Evolutionary conservation across 768 basidiomycete genomes (phyloP).

Genomic region (Boletus eberwhitei): DNA sequence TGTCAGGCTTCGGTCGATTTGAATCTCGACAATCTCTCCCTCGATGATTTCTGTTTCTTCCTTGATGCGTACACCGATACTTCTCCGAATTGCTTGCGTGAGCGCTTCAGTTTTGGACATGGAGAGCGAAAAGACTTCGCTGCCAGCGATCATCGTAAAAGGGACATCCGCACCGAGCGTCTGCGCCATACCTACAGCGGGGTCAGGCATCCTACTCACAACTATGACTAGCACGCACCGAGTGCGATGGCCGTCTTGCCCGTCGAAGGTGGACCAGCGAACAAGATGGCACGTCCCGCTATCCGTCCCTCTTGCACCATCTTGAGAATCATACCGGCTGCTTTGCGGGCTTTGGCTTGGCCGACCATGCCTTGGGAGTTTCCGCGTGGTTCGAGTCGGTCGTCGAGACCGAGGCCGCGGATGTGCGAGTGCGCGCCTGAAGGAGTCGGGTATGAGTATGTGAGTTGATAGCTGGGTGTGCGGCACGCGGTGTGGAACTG

Average conservation of each 20-base stretch:
- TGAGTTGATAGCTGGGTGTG: no score
- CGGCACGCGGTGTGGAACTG: slow-evolving; percentile 3
- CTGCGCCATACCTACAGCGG: slow-evolving; percentile 83
- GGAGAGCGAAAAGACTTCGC: slow-evolving; percentile 96
- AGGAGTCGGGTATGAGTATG: background rate
- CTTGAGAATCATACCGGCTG: slow-evolving; percentile 94
- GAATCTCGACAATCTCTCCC: slow-evolving; percentile 98
- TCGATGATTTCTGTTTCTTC: slow-evolving; percentile 98
- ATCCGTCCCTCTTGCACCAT: slow-evolving; percentile 98
- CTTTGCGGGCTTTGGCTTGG: slow-evolving; percentile 92
- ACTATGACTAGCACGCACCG: slow-evolving; percentile 46
- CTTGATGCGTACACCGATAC: slow-evolving; percentile 96
- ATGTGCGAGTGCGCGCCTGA: slow-evolving; percentile 92
- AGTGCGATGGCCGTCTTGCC: slow-evolving; percentile 98
- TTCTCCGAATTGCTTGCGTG: slow-evolving; percentile 92
- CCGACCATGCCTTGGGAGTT: slow-evolving; percentile 97
- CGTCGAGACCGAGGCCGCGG: slow-evolving; percentile 90
- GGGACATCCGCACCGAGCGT: slow-evolving; percentile 92
- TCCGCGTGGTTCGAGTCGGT: slow-evolving; percentile 82
- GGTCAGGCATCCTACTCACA: background rate
- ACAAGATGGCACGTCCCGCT: slow-evolving; percentile 93
- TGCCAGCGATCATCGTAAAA: slow-evolving; percentile 96
- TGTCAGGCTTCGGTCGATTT: slow-evolving; percentile 94
- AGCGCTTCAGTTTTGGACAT: slow-evolving; percentile 99
- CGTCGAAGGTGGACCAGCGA: slow-evolving; percentile 95